Evolutionary conservation across 805 yeast genomes (phyloP).

Genomic region (Kodamaea laetipori): DNA sequence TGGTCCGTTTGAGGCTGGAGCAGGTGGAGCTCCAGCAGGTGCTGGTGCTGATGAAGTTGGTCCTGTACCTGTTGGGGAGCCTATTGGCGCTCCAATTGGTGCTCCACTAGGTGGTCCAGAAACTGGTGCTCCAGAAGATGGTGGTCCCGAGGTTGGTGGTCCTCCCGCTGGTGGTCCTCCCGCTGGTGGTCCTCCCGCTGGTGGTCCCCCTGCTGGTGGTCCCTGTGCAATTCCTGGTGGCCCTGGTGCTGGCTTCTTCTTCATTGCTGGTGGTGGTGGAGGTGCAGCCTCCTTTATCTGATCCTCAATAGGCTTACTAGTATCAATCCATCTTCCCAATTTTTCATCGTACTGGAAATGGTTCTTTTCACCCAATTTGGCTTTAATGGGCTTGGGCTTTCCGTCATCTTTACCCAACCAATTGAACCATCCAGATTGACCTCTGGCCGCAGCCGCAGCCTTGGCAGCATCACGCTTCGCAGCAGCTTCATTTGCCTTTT

Average conservation of each 20-base stretch:
- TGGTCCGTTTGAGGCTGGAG: slow-evolving; percentile 14
- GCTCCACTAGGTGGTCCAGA: too few relatives aligned
- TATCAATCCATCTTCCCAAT: slow-evolving; percentile 83
- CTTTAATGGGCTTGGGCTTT: slow-evolving; percentile 75
- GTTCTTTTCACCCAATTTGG: slow-evolving; percentile 81
- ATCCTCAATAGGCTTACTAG: slow-evolving; percentile 65
- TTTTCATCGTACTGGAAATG: slow-evolving; percentile 80
- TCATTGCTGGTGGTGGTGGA: slow-evolving; percentile 65
- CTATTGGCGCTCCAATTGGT: too few relatives aligned
- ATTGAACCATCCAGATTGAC: slow-evolving; percentile 55
- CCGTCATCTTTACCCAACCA: slow-evolving; percentile 49
- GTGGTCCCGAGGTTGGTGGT: slow-evolving; percentile 9
- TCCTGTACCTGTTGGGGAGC: neutral
- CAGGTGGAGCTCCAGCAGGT: slow-evolving; percentile 15
- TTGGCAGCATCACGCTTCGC: slow-evolving; percentile 15
- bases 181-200: slow-evolving; percentile 15
- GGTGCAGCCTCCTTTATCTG: slow-evolving; percentile 55
- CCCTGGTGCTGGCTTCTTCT: slow-evolving; percentile 23
- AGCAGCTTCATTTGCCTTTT: slow-evolving; percentile 16
- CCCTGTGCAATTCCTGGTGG: slow-evolving; percentile 17
- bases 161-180: slow-evolving; percentile 13
- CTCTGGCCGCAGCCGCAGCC: slow-evolving; percentile 4
- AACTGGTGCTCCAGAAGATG: slow-evolving; percentile 4
- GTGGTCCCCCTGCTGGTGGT: slow-evolving; percentile 8
- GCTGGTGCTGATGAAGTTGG: too few relatives aligned